These are phyloP conservation scores for Prunus armeniaca DNA, from an alignment of 306 rosid genomes.

Conservation along the genomic window DNA sequence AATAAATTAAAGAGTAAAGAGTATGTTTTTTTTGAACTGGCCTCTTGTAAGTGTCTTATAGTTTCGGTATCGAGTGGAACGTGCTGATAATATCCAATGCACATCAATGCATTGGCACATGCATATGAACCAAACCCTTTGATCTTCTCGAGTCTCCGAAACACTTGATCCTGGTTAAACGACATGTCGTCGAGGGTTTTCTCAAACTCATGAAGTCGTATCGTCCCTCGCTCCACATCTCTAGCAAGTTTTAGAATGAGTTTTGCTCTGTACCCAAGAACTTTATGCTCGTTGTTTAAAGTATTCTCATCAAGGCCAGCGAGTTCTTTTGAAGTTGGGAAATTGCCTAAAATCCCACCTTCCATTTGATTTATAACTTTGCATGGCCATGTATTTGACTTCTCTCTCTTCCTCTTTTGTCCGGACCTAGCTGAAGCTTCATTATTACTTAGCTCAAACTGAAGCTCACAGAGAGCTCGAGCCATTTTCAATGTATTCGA, in stretches of 20 bases:
- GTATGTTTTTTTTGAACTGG: background rate
- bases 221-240: background rate
- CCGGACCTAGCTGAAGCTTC: background rate
- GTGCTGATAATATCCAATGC: conserved; percentile 25
- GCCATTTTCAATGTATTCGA: conserved; percentile 26
- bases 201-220: conserved; percentile 1
- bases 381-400: background rate
- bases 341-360: conserved; percentile 10
- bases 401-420: background rate
- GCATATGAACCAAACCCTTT: conserved; percentile 33
- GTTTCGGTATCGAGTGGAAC: conserved; percentile 35
- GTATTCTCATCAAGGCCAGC: background rate
- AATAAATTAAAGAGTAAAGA: background rate
- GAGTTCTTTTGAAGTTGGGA: conserved; percentile 28
- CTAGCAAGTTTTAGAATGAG: conserved; percentile 16
- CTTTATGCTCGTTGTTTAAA: background rate
- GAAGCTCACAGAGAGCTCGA: conserved; percentile 20
- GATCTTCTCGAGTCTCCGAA: background rate
- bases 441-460: background rate
- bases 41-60: conserved; percentile 28
- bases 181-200: background rate
- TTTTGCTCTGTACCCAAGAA: conserved; percentile 27
- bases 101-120: conserved; percentile 28
- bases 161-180: background rate
- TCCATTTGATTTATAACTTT: background rate